These are phyloP conservation scores for Ophiosphaerella korrae DNA, from an alignment of 2,329 filamentous ascomycete genomes.

Conservation along the genomic window DNA sequence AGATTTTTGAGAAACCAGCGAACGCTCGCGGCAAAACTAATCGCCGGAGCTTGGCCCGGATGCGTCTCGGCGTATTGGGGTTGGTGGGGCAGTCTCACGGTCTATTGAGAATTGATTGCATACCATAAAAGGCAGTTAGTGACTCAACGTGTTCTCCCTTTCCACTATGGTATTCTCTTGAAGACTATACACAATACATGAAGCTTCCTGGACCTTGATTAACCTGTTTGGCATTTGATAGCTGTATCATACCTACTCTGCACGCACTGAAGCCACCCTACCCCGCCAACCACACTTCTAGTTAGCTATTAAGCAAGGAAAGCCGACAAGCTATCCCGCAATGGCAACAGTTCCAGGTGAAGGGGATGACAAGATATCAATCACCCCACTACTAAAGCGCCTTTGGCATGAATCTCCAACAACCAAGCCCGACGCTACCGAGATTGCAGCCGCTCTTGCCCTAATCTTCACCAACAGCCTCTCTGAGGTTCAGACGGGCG, in stretches of 20 bases:
- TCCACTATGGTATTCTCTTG: background rate
- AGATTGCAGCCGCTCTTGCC: constrained; percentile 88
- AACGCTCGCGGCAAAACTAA: constrained; percentile 10
- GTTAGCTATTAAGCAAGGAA: background rate
- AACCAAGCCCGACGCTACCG: constrained; percentile 64
- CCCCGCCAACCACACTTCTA: too few species aligned
- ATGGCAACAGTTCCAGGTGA: constrained; percentile 32
- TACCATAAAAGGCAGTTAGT: constrained; percentile 23
- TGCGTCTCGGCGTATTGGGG: too few species aligned
- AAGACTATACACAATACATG: background rate
- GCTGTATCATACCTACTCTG: too few species aligned
- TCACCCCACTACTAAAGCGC: constrained; percentile 74
- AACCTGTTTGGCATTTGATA: too few species aligned
- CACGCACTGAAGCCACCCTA: too few species aligned
- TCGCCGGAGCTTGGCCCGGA: background rate
- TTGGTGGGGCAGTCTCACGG: constrained; percentile 20
- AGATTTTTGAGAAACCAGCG: constrained; percentile 29
- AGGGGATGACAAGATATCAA: constrained; percentile 52
- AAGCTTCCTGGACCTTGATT: background rate
- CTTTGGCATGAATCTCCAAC: constrained; percentile 65
- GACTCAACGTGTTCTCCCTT: constrained; percentile 26
- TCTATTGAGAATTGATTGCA: constrained; percentile 21
- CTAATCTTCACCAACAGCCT: constrained; percentile 90
- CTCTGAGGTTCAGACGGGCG: constrained; percentile 85
- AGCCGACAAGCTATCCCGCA: constrained; percentile 14